Evolutionary conservation across 1,284 basidiomycete genomes (phyloP), one percentile per base, ranked within the genome.

Genomic region (Boletus mariae): DNA sequence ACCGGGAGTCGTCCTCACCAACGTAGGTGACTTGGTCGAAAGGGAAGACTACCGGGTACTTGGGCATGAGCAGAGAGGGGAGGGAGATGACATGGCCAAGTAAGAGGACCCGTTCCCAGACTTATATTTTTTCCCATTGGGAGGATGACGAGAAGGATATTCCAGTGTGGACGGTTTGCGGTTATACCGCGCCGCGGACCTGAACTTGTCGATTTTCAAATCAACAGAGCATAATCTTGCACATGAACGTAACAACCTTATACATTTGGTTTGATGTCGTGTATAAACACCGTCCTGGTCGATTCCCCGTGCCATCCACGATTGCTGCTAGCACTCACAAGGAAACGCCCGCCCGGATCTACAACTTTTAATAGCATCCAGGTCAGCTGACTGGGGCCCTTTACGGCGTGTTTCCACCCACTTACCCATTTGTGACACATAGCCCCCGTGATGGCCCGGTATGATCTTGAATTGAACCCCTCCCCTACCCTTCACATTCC

Each of bases 371-470:
- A 55, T 50, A 56, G 49, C 52, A 52, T 55, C 47, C 57, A 49
- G 57, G 57, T 59, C 62, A 58, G 59, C 58, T 58, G 55, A 58
- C 54, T 34, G n/a, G 41, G 13, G 10, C 48, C 50, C 45, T 31
- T 54, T 37, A 59, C 35, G 35, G 57, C 58, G 48, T 49, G 48
- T 41, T 51, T 49, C 49, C 51, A 71, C 87, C 66, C 71, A 71
- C 87, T 66, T 71, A 95, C 93, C 70, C 82, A 97, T 90, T 61
- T 90, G 87, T 5, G 93, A 96, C 15, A 98, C 82, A 56, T 87
- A 90, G 2, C 94, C 95, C 29, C 95, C 94, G 71, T 98, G 93
- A 72, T 98, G 95, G 0, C 96, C 96, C 5, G 94, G 90, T 37
- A 99, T 92, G 57, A 98, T 97, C 71, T 94, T 94, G 79, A 98